A percentile compares a stretch with the other conserved stretches of the same genome.
phyloP scores from a whole-genome alignment of 2,329 filamentous ascomycete genomes.

The Trichocomaceae sp. region DNA sequence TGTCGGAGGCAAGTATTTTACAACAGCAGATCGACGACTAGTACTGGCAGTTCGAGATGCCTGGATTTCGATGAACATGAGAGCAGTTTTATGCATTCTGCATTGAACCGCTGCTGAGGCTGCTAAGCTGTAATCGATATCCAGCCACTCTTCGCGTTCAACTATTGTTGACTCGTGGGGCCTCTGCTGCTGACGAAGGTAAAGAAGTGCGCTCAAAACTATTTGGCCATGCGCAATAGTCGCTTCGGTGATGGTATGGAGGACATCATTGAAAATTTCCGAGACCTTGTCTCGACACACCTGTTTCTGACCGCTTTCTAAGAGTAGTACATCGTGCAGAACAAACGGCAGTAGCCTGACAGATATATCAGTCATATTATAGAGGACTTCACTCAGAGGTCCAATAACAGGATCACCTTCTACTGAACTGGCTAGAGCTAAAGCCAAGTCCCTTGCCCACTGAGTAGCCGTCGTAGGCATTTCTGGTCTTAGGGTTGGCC shows the following conservation, averaged over 20 bases:
- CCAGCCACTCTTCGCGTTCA: conserved; percentile 77
- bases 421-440: conserved; percentile 54
- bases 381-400: conserved; percentile 60
- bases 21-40: conserved; percentile 61
- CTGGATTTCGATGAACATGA: conserved; percentile 73
- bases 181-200: conserved; percentile 73
- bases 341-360: conserved; percentile 73
- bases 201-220: conserved; percentile 72
- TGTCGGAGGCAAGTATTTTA: conserved; percentile 50
- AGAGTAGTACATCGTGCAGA: conserved; percentile 70
- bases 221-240: conserved; percentile 61
- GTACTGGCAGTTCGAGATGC: conserved; percentile 51
- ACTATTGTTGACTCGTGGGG: conserved; percentile 71
- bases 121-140: conserved; percentile 66
- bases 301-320: conserved; percentile 58
- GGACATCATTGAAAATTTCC: conserved; percentile 56
- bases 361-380: conserved; percentile 61
- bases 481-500: conserved; percentile 15
- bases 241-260: conserved; percentile 41
- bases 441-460: conserved; percentile 30
- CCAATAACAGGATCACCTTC: conserved; percentile 61
- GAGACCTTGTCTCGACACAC: conserved; percentile 59
- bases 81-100: conserved; percentile 77
- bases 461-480: conserved; percentile 20
- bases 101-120: conserved; percentile 68